Evolutionary conservation across 371 early-diverging fungal genomes (phyloP), one percentile per base, ranked within the genome.

Genomic region (Syncephalastrum monosporum): DNA sequence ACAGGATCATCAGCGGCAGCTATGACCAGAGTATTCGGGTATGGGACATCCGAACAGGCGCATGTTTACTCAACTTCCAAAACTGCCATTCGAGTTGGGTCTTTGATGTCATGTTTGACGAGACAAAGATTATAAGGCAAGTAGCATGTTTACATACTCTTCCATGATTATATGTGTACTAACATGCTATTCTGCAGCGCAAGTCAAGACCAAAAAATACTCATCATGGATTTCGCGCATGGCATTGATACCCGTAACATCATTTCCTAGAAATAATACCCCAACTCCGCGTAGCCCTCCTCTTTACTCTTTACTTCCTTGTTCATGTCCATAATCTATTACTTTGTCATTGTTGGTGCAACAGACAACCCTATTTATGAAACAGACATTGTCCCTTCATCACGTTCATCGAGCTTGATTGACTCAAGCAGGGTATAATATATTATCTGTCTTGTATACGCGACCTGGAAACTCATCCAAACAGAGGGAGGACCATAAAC

Each of bases 21-120:
- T 97, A 97, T 68, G 99, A 99, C 73, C 92, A 94, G 61, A 88
- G 92, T 3, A 89, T 99, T 53, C 96, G 95, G 63, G 91, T 98
- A 42, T 98, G 96, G 94, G 92, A 97, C 68, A 73, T 86, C 27
- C 63, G 61, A 5, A 68, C 75, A 1, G 75, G 79, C 2, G 53
- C 42, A 16, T 70, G 72, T 43, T 42, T 72, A 5, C 62, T 88
- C 23, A 78, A 86, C 63, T 84, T 90, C 51, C 74, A 81, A 55
- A 79, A 81, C 33, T 91, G 87, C 33, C 92, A 94, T 64, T 68
- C 86, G 3, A 89, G 91, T 68, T 95, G 96, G 96, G 94, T 97
- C 14, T 97, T 97, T 81, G 93, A 95, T 72, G 93, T 97, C 16
- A 91, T 89, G 65, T 88, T 93, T 68, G 88, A 89, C 53, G 72